Conservation (phyloP, 768 basidiomycete genomes). For the Tubosaeta sp. region DNA sequence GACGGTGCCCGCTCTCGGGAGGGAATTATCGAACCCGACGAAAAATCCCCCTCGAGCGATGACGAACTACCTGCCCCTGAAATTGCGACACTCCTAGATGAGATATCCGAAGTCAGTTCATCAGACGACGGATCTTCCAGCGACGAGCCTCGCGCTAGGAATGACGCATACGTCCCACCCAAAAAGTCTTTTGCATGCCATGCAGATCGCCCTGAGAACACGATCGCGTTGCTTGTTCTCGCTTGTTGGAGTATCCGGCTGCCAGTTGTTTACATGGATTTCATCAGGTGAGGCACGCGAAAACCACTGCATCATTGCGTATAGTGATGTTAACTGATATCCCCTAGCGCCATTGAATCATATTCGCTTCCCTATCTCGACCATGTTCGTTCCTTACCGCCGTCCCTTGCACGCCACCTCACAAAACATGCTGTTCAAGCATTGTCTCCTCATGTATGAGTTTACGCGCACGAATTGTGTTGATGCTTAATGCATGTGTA, state of each 20-base stretch:
- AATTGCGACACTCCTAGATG: slow-evolving; percentile 37
- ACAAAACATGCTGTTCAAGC: slow-evolving; percentile 64
- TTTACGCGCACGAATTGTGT: slow-evolving; percentile 1
- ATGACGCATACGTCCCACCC: slow-evolving; percentile 1
- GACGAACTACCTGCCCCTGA: slow-evolving; percentile 33
- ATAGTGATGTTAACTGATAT: slow-evolving; percentile 6
- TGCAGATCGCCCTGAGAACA: slow-evolving; percentile 43
- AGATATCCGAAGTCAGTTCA: slow-evolving; percentile 34
- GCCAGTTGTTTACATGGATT: slow-evolving; percentile 71
- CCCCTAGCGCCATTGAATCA: slow-evolving; percentile 61
- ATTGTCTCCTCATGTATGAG: slow-evolving; percentile 62
- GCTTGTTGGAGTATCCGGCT: slow-evolving; percentile 79
- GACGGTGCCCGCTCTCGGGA: slow-evolving; percentile 5
- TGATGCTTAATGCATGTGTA: slow-evolving; percentile 30
- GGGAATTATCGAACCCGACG: slow-evolving; percentile 9
- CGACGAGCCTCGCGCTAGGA: slow-evolving; percentile 11
- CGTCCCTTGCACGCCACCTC: slow-evolving; percentile 60
- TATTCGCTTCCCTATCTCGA: slow-evolving; percentile 83
- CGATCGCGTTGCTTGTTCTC: slow-evolving; percentile 65
- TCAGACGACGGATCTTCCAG: slow-evolving; percentile 25
- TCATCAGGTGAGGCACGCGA: slow-evolving; percentile 52
- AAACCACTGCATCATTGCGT: background rate
- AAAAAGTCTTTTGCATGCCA: slow-evolving; percentile 19
- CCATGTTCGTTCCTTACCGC: slow-evolving; percentile 57
- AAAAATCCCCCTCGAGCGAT: slow-evolving; percentile 12